Evolutionary conservation across 768 basidiomycete species (phyloP), one percentile per base, ranked within the genome.

Genomic region (Hypholoma fasciculare): DNA sequence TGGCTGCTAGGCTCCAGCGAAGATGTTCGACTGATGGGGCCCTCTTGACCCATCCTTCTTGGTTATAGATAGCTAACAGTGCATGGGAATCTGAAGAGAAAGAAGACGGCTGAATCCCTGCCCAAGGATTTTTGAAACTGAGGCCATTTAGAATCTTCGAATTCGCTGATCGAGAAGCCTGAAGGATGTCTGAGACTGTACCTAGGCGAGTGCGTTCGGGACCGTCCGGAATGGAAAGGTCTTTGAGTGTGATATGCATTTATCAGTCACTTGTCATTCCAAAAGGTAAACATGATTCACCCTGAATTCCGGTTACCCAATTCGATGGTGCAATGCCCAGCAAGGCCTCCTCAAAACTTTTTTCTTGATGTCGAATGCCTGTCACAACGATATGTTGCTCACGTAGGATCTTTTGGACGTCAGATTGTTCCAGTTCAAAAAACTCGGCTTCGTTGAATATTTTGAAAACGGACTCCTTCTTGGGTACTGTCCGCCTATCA

Each of bases 1-100:
- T 68, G 0, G 58, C 59, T 1, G 58, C 67, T 2, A 65, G 9
- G 0, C 55, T 62, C 66, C 63, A 69, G 7, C 64, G n/a, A 27
- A 64, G 59, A 14, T 65, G 59, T 1, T 23, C n/a, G 1, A 37
- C 38, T 1, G 62, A 63, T 8, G 56, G n/a, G 3, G 17, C 19
- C 9, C 7, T 9, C 6, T 27, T 20, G 1, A 0, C 0, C 13
- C 19, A 17, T 52, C 51, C 39, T 53, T 56, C 19, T 37, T 47
- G 30, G 16, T 42, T 9, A 30, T 36, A 7, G 50, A 56, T 2
- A 30, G 16, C 9, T 14, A 19, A 46, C 53, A 63, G 51, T 1
- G 60, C 63, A 14, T 40, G 40, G 1, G 54, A 11, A 14, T 58
- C 60, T 2, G 52, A 47, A 9, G 56, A 51, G 46, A 49, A 49